Evolutionary conservation across 176 grass and related monocot species (phyloP).

Genomic region (Tuctoria greenei): DNA sequence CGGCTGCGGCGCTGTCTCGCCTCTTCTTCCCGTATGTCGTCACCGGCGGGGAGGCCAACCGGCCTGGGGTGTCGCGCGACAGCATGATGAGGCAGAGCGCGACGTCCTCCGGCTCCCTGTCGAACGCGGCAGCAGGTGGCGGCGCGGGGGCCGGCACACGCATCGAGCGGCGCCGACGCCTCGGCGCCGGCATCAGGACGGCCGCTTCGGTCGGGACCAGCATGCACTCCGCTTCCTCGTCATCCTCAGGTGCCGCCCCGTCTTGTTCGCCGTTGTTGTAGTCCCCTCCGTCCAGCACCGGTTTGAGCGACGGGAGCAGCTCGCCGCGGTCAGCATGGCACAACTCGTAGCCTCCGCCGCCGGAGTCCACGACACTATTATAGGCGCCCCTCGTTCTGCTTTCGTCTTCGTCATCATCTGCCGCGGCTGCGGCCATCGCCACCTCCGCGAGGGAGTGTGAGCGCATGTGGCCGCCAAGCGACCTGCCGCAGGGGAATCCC

Average conservation of each 20-base stretch:
- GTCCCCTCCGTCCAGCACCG: too few relatives aligned
- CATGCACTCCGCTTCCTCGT: not conserved
- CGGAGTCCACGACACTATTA: not conserved
- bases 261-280: not conserved
- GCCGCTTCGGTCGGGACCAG: conserved; percentile 1
- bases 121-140: not conserved
- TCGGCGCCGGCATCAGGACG: conserved; percentile 22
- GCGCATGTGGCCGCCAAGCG: conserved; percentile 68
- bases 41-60: not conserved
- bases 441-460: conserved; percentile 49
- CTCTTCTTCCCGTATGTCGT: not conserved
- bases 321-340: conserved; percentile 26
- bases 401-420: not conserved
- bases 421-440: not conserved
- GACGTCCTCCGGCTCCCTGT: conserved; percentile 50
- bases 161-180: conserved; percentile 40
- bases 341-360: conserved; percentile 28
- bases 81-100: conserved; percentile 64
- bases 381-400: not conserved
- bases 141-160: conserved; percentile 30
- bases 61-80: conserved; percentile 32
- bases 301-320: conserved; percentile 14
- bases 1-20: not conserved
- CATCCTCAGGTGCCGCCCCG: not conserved
- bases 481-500: conserved; percentile 60